Evolutionary conservation across 345 rosid genomes (phyloP), one percentile per base, ranked within the genome.

Genomic region (Dipteronia sinensis): DNA sequence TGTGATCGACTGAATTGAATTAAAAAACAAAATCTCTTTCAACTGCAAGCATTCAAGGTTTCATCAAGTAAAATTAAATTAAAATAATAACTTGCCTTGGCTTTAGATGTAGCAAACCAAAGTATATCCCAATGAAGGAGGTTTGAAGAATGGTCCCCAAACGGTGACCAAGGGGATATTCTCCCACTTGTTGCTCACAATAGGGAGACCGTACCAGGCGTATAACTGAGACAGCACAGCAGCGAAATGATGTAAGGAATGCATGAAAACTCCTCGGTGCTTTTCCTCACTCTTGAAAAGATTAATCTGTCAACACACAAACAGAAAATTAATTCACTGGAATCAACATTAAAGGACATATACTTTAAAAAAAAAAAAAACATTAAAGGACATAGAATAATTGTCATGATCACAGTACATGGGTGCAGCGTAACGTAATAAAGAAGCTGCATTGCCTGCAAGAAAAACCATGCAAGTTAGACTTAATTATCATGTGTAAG

Each of bases 151-250:
- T 40, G 69, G 91, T 86, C 73, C 99, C 99, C 1, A 90, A 49
- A 56, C 85, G 72, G 97, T 90, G 76, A 86, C 86, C 16, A 93
- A 80, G 1, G 90, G 89, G 67, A 92, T 85, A 75, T 95, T 93
- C 74, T 93, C 97, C 98, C 94, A 93, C 74, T 51, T 77, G 86
- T 78, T 68, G 89, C 98, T 95, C 34, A 93, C 98, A 10, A 92
- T 65, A 0, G 99, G 99, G 77, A 90, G 70, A 23, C 94, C 99
- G 38, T 95, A 95, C 97, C 97, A 92, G 65, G 93, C 91, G 74
- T 86, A 92, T n/a, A n/a, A 0, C 92, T 76, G 38, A 95, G 88
- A 79, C 99, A 95, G 74, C 89, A 91, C 38, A 85, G 72, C 9
- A 92, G 87, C 19, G 98, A 82, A 67, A 86, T 73, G 15, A 86